Percentiles rank a stretch among this genome's conserved stretches.
phyloP scores from a whole-genome alignment of 1,284 basidiomycete species.

The Erythrobasidium hasegawianum region DNA sequence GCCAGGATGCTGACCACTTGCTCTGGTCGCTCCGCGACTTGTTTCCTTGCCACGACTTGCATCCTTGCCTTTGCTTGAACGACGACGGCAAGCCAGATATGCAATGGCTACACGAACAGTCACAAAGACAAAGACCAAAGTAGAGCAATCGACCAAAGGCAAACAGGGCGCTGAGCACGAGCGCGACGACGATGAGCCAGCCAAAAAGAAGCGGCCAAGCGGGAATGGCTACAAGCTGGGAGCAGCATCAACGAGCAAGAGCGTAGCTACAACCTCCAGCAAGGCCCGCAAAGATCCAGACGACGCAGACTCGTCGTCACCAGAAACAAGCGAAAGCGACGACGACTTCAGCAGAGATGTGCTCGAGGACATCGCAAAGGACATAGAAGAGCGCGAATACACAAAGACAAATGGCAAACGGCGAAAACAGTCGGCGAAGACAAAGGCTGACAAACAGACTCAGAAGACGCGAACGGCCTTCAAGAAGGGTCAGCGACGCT shows the following conservation, averaged over 20 bases:
- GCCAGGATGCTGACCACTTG: too few relatives aligned
- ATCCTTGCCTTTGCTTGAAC: too few relatives aligned
- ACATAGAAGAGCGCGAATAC: conserved; percentile 7
- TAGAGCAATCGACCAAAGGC: neutral
- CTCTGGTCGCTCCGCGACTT: too few relatives aligned
- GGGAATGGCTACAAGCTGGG: neutral
- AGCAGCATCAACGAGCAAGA: neutral
- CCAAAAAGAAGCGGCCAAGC: neutral
- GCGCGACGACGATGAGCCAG: conserved; percentile 1
- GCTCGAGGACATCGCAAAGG: conserved; percentile 11
- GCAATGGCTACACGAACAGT: conserved; percentile 19
- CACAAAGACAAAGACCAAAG: conserved; percentile 27
- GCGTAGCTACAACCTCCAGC: conserved; percentile 3
- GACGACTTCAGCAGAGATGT: conserved; percentile 25
- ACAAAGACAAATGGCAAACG: conserved; percentile 10
- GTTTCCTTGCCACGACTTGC: too few relatives aligned
- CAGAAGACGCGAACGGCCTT: conserved; percentile 10
- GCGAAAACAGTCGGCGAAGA: conserved; percentile 9
- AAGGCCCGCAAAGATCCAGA: neutral
- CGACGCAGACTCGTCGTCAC: conserved; percentile 9
- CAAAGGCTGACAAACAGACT: conserved; percentile 22
- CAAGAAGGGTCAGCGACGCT: conserved; percentile 7
- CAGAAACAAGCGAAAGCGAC: neutral
- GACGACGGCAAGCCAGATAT: neutral
- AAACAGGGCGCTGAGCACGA: conserved; percentile 6